These are phyloP conservation scores for Croton laevigatus DNA, from an alignment of 441 rosid genomes.

Conservation along the genomic window DNA sequence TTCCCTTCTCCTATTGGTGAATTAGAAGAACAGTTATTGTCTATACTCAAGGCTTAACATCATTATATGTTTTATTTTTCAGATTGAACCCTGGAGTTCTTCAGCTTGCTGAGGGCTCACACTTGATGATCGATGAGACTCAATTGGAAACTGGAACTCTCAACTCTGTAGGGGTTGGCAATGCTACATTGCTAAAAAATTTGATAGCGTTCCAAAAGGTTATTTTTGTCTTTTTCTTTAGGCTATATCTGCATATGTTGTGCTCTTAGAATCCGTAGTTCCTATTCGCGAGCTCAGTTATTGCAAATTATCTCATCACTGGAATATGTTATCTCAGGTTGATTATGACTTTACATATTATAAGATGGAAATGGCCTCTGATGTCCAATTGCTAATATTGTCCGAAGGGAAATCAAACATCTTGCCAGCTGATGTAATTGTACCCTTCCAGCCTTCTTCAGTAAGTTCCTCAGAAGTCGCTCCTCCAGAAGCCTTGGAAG, in stretches of 20 bases:
- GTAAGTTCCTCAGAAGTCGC: constrained; percentile 34
- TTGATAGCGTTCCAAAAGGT: constrained; percentile 78
- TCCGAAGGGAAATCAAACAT: constrained; percentile 89
- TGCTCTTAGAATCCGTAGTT: background rate
- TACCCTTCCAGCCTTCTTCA: constrained; percentile 68
- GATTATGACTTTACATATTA: constrained; percentile 85
- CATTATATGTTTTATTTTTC: constrained; percentile 22
- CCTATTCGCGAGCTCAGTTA: background rate
- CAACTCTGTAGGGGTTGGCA: constrained; percentile 70
- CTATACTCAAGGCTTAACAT: background rate
- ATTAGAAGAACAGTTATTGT: background rate
- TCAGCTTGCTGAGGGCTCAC: constrained; percentile 84
- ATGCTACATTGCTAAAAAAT: constrained; percentile 61
- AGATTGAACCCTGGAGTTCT: constrained; percentile 72
- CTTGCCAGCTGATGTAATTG: constrained; percentile 65
- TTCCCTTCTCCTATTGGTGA: background rate
- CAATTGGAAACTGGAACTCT: constrained; percentile 26
- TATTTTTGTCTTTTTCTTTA: constrained; percentile 16
- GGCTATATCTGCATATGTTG: background rate
- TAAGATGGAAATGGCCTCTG: constrained; percentile 82
- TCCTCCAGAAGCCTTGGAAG: constrained; percentile 42
- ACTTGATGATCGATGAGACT: constrained; percentile 40
- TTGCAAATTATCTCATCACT: background rate
- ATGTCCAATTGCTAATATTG: constrained; percentile 68
- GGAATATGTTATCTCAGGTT: constrained; percentile 46